Evolutionary conservation across 495 filamentous ascomycete species (phyloP), one percentile per base, ranked within the genome.

Genomic region (Xylaria intraflava): DNA sequence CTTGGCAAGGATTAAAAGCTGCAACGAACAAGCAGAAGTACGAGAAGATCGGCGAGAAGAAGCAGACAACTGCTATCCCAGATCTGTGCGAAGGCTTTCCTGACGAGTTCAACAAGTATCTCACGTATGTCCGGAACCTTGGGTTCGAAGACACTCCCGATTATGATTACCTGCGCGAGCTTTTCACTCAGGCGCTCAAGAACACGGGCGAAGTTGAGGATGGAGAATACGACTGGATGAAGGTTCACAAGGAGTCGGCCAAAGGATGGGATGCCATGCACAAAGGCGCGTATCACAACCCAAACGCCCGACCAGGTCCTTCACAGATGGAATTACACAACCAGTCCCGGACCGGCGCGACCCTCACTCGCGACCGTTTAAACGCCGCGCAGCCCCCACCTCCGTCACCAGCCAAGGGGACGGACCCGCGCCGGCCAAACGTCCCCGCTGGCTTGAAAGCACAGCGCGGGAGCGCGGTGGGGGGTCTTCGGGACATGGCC

Each of bases 1-100:
- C 93, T 17, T 99, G 93, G 93, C 93, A 99, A 73, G 93, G 93
- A 46, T 76, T 99, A 63, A 97, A 97, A 76, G 93, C 93, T 68
- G 94, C 94, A 16, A 99, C 93, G 54, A 99, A 99, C 77, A 99
- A 99, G 81, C 93, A 99, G 67, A 99, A 99, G 74, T 99, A 99
- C 61, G 93, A 99, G 73, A 97, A 97, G 77, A 99, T 99, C 70
- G 93, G 93, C 27, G 94, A 99, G 74, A 97, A 97, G 86, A 99
- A 99, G 75, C 93, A 97, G 74, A 95, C 92, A 0, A 97, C 93
- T 22, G 80, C 82, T 0, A 92, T 99, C 78, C 94, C 95, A 71
- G 94, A 99, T 62, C 83, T 99, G 3, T 97, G 93, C 63, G 91
- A 96, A 53, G 86, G 88, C 44, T 97, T 92, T 74, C 93, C 93